Evolutionary conservation across 805 yeast genomes (phyloP).

Genomic region (Blastobotrys americana): DNA sequence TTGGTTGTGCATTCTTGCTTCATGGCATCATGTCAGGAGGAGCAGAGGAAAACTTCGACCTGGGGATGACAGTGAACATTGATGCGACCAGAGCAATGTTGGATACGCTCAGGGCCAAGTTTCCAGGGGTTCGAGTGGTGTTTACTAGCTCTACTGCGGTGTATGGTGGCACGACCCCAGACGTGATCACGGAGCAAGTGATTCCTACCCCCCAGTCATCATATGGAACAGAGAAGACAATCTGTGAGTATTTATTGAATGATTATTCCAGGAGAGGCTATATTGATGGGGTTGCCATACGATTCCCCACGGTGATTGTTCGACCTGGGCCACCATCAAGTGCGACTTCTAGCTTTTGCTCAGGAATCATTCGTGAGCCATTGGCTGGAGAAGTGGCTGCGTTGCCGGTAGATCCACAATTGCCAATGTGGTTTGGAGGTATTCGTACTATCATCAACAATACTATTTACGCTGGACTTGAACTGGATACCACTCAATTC

Average conservation of each 20-base stretch:
- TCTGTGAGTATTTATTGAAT: conserved; percentile 19
- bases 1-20: conserved; percentile 18
- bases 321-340: conserved; percentile 23
- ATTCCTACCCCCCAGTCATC: conserved; percentile 23
- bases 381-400: conserved; percentile 14
- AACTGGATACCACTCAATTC: conserved; percentile 8
- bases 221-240: conserved; percentile 23
- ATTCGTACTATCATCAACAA: conserved; percentile 17
- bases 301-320: conserved; percentile 18
- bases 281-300: conserved; percentile 18
- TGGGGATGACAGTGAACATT: conserved; percentile 22
- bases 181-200: conserved; percentile 16
- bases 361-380: conserved; percentile 24
- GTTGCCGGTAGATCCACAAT: conserved; percentile 18
- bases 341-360: conserved; percentile 23
- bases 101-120: conserved; percentile 15
- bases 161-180: conserved; percentile 22
- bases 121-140: conserved; percentile 16
- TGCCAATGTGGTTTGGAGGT: conserved; percentile 19
- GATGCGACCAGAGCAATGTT: conserved; percentile 21
- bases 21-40: conserved; percentile 27
- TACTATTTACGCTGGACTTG: conserved; percentile 15
- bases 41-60: conserved; percentile 22
- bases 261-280: conserved; percentile 23
- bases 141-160: conserved; percentile 22